Base-by-base conservation (phyloP, 1,284 basidiomycete genomes). In the Phenoliferia sp. region DNA sequence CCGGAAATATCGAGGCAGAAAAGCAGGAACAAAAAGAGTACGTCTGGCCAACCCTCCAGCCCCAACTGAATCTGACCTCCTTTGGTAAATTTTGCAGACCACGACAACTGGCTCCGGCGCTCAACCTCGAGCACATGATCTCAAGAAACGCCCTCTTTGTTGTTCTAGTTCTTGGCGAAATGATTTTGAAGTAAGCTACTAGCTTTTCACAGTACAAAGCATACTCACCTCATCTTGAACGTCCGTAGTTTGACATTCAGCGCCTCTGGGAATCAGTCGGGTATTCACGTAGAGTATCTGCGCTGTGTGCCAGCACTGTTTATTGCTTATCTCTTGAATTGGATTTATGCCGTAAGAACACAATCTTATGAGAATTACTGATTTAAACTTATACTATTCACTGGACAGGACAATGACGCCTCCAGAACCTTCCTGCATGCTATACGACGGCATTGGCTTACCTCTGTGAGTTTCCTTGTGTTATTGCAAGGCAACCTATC, bases 361-460 rank as follows among this genome's bases (percentile, higher is more conserved):
- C 22, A 22, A 12, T 44, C 12, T 44, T 44, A 12, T 22, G 39
- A 44, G 12, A 44, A 44, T 22, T 12, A 22, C 39, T 22, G 22
- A 44, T 44, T 22, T n/a, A n/a, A 44, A 44, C 39, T 44, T 12
- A 44, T 44, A 12, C 39, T 12, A 12, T 44, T 12, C 12, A 12
- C 22, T 12, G 39, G 12, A 22, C 39, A 52, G 48, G 71, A 74
- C 59, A 59, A 69, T 0, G 77, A 78, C 62, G 69, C 67, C 34
- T 74, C 71, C 3, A 66, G 78, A 4, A 74, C 74, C 6, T 79
- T 74, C 67, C 72, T 77, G 29, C 78, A 79, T 54, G 78, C 77
- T 0, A 69, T 79, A 2, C 69, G 77, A 1, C 66, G 78, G 6
- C 74, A 78, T 69, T 73, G 73, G 60, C 73, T 74, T 33, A 74